Conservation (phyloP, 2,329 filamentous ascomycete species). For the Penicillium sp. region DNA sequence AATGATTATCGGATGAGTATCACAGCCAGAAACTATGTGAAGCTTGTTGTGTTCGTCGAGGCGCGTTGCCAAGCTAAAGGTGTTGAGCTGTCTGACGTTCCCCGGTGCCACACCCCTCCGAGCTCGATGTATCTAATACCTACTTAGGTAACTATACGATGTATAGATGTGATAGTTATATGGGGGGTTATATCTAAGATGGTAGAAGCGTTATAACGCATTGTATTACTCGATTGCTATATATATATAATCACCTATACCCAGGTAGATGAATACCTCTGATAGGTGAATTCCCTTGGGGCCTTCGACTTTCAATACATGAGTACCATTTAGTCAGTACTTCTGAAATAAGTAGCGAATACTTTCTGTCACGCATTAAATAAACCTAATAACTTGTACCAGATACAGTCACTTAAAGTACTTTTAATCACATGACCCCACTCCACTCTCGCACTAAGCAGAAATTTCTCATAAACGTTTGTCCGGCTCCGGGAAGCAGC, state of each 20-base stretch:
- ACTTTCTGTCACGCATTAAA: not conserved
- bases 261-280: not conserved
- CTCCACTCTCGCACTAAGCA: not conserved
- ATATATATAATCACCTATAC: not conserved
- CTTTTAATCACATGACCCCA: not conserved
- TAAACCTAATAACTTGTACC: not conserved
- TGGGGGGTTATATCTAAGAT: not conserved
- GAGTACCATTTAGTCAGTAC: not conserved
- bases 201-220: not conserved
- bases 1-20: not conserved
- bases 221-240: not conserved
- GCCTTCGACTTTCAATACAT: not conserved
- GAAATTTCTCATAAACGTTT: conserved; percentile 17
- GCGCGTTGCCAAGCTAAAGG: conserved; percentile 19
- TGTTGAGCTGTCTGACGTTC: conserved; percentile 25
- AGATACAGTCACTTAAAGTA: not conserved
- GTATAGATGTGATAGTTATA: not conserved
- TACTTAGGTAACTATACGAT: not conserved
- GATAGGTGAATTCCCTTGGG: not conserved
- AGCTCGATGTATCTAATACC: not conserved
- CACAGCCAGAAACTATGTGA: not conserved
- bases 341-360: accelerated
- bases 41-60: not conserved
- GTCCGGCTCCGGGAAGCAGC: conserved; percentile 21
- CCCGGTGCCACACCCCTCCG: conserved; percentile 13